phyloP scores from a whole-genome alignment of 1,284 basidiomycete genomes.

The Cutaneotrichosporon mucoides region DNA sequence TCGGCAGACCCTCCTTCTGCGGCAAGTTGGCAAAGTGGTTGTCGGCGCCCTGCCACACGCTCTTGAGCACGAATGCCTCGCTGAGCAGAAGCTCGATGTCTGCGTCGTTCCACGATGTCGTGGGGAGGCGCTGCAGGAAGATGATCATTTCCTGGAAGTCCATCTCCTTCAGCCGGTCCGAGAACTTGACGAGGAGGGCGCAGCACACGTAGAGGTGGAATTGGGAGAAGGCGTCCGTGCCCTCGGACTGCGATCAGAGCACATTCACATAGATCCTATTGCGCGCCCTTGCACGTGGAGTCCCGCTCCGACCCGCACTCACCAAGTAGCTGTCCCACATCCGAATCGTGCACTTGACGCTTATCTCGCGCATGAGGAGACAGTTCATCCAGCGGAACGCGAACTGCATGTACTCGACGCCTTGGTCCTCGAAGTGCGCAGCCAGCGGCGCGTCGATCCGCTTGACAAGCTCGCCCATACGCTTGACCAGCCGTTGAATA shows the following conservation, averaged over 20 bases:
- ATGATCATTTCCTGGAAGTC: slow-evolving; percentile 99
- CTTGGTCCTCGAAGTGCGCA: slow-evolving; percentile 76
- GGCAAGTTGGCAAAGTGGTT: slow-evolving; percentile 65
- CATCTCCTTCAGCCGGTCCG: slow-evolving; percentile 82
- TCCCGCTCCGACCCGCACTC: slow-evolving; percentile 35
- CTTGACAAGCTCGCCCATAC: slow-evolving; percentile 87
- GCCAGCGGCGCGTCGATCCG: slow-evolving; percentile 85
- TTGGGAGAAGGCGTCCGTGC: slow-evolving; percentile 90
- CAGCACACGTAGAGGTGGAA: slow-evolving; percentile 96
- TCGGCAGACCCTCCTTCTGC: slow-evolving; percentile 31
- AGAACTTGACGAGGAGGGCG: slow-evolving; percentile 89
- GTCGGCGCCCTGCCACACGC: slow-evolving; percentile 89
- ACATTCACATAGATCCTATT: no score
- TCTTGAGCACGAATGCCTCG: slow-evolving; percentile 92
- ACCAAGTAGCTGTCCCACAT: slow-evolving; percentile 99
- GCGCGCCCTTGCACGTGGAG: no score
- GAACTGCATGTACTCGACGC: slow-evolving; percentile 97
- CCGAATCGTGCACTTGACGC: slow-evolving; percentile 86
- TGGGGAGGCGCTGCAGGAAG: slow-evolving; percentile 94
- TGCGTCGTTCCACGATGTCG: slow-evolving; percentile 90
- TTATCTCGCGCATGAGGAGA: slow-evolving; percentile 91
- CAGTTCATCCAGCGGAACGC: slow-evolving; percentile 99
- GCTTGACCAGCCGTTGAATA: slow-evolving; percentile 81
- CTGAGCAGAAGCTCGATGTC: slow-evolving; percentile 92
- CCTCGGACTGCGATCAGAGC: slow-evolving; percentile 54